Evolutionary conservation across 176 grass and related monocot species (phyloP), one percentile per base, ranked within the genome.

Genomic region (Tillandsia leiboldiana): DNA sequence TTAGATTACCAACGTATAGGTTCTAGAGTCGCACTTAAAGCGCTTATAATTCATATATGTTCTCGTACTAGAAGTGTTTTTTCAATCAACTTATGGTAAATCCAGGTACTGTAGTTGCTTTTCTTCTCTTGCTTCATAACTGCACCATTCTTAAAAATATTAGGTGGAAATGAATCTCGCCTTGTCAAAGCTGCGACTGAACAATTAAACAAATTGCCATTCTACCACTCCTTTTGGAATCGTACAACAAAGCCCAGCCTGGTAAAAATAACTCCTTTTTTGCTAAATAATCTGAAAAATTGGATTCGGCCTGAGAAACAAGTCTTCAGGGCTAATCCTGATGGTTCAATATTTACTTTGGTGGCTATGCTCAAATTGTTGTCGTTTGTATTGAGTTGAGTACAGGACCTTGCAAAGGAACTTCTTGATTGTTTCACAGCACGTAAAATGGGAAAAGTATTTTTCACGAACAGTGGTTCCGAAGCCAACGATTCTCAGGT

Each of bases 401-500:
- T 42, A 42, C 70, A 97, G 94, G 89, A 97, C 72, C 86, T 97
- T 78, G 94, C 94, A 28, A 85, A 93, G 3, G 94, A 88, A 48
- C 51, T 99, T 69, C 78, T 93, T 77, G 81, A 80, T 26, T 82
- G 79, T 70, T 99, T 93, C 69, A 93, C 94, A 11, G 86, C 86
- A 75, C 90, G 73, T 29, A 73, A 99, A 83, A 93, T 99, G 94
- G 86, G 86, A 48, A 99, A 99, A 71, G 87, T 92, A n/a, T 99
- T 93, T 77, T 99, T 99, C 79, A 99, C 94, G 53, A 99, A 90
- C 65, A 99, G 89, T n/a, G 89, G 94, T 70, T 99, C 94, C 15
- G 94, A 99, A 87, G 94, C 94, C 64, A 99, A 99, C 82, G 94
- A 99, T 67, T 93, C 94, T 22, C 94, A 90, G 84, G 94, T 97